These are phyloP conservation scores for Mucor saturninus DNA, from an alignment of 371 early-diverging fungal genomes.

Conservation along the genomic window DNA sequence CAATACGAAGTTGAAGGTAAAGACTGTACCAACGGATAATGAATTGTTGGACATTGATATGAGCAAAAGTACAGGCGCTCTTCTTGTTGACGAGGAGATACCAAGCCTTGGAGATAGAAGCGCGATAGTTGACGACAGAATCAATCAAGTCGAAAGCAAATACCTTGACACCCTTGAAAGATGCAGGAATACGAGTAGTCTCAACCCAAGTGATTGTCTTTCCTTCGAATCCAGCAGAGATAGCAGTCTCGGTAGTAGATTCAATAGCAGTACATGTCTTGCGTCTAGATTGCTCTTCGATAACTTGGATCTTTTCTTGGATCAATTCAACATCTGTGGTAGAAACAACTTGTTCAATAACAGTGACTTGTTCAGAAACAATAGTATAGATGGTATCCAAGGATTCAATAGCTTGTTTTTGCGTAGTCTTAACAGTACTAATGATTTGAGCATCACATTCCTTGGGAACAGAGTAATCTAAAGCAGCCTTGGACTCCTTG, in stretches of 20 bases:
- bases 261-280: slow-evolving; percentile 31
- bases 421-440: slow-evolving; percentile 19
- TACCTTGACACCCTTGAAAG: slow-evolving; percentile 39
- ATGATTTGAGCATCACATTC: slow-evolving; percentile 22
- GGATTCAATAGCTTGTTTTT: slow-evolving; percentile 36
- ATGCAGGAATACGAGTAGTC: slow-evolving; percentile 36
- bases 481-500: slow-evolving; percentile 20
- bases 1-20: slow-evolving; percentile 28
- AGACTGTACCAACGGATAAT: slow-evolving; percentile 41
- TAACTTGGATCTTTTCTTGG: slow-evolving; percentile 24
- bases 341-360: slow-evolving; percentile 26
- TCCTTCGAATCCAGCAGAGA: slow-evolving; percentile 44
- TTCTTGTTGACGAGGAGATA: slow-evolving; percentile 10
- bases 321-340: slow-evolving; percentile 11
- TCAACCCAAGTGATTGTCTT: slow-evolving; percentile 46
- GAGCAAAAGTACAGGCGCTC: slow-evolving; percentile 12
- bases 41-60: slow-evolving; percentile 31
- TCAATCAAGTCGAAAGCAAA: slow-evolving; percentile 49
- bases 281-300: slow-evolving; percentile 32
- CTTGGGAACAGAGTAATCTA: slow-evolving; percentile 16
- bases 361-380: slow-evolving; percentile 26
- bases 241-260: slow-evolving; percentile 27
- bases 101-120: slow-evolving; percentile 34
- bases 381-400: slow-evolving; percentile 35
- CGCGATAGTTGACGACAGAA: slow-evolving; percentile 38